These are phyloP conservation scores for Emmonsiellopsis sp. DNA, from an alignment of 2,329 filamentous ascomycete genomes.

Conservation along the genomic window DNA sequence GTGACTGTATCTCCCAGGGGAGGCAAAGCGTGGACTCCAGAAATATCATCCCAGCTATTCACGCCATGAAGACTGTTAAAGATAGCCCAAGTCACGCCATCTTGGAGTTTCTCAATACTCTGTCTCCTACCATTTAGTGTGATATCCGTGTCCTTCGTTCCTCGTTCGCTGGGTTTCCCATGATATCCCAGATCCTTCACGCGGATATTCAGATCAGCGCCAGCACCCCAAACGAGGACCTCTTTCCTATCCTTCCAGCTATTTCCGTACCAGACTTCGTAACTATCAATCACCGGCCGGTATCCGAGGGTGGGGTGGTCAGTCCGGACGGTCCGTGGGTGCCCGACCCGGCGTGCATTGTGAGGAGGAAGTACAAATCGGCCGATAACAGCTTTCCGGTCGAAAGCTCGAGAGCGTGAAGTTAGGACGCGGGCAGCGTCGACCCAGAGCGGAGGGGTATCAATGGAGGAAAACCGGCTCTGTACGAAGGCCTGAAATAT, in stretches of 20 bases:
- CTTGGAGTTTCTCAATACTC: slow-evolving; percentile 14
- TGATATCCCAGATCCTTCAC: slow-evolving; percentile 36
- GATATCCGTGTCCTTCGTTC: not conserved
- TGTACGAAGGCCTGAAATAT: slow-evolving; percentile 39
- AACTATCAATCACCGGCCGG: slow-evolving; percentile 49
- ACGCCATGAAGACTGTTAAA: slow-evolving; percentile 43
- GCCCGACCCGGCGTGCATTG: slow-evolving; percentile 32
- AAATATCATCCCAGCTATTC: slow-evolving; percentile 52
- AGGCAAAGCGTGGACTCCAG: slow-evolving; percentile 45
- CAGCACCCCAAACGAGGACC: slow-evolving; percentile 52
- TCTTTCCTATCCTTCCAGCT: slow-evolving; percentile 45
- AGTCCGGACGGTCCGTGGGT: slow-evolving; percentile 29
- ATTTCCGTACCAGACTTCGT: slow-evolving; percentile 41
- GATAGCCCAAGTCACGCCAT: slow-evolving; percentile 39
- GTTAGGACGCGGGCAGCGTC: slow-evolving; percentile 47
- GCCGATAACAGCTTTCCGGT: slow-evolving; percentile 47
- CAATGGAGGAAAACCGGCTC: slow-evolving; percentile 39
- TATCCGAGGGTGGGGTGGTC: slow-evolving; percentile 48
- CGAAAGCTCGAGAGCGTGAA: slow-evolving; percentile 49
- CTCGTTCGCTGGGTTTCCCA: slow-evolving; percentile 2
- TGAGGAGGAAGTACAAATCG: slow-evolving; percentile 41
- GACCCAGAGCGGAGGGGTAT: slow-evolving; percentile 36
- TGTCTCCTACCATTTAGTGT: not conserved
- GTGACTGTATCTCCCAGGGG: slow-evolving; percentile 26
- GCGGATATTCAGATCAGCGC: slow-evolving; percentile 46